These are phyloP conservation scores for Tagetes patula DNA, from an alignment of 129 eudicot genomes.

Conservation along the genomic window DNA sequence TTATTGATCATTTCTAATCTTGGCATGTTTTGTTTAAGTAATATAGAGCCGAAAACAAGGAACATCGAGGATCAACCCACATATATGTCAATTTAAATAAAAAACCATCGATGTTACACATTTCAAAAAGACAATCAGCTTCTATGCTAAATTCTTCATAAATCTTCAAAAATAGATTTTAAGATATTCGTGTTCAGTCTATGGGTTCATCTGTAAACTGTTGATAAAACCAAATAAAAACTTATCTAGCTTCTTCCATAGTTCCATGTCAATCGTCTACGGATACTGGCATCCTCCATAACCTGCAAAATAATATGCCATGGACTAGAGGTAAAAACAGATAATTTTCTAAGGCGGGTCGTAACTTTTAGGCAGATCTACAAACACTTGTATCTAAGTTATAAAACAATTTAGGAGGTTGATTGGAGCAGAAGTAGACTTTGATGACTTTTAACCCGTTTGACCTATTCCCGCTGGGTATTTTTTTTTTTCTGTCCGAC, in stretches of 20 bases:
- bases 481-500: neutral
- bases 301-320: slow-evolving; percentile 41
- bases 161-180: slow-evolving; percentile 9
- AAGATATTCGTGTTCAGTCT: neutral
- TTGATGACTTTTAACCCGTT: neutral
- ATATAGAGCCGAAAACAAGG: neutral
- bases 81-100: neutral
- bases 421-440: neutral
- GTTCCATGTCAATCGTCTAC: slow-evolving; percentile 30
- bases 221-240: slow-evolving; percentile 7
- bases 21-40: neutral
- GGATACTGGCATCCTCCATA: slow-evolving; percentile 53
- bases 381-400: neutral
- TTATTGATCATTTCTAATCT: neutral
- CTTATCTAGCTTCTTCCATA: slow-evolving; percentile 23
- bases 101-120: neutral
- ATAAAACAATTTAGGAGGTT: neutral
- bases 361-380: neutral
- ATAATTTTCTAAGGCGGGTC: neutral
- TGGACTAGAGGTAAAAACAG: neutral
- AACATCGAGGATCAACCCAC: neutral
- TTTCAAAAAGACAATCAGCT: neutral
- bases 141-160: neutral
- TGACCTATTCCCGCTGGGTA: neutral
- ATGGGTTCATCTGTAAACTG: neutral